A percentile compares a stretch with the other conserved stretches of the same genome.
These are phyloP conservation scores for Desmodesmus armatus DNA, from an alignment of 139 green algal species.

Conservation along the genomic window DNA sequence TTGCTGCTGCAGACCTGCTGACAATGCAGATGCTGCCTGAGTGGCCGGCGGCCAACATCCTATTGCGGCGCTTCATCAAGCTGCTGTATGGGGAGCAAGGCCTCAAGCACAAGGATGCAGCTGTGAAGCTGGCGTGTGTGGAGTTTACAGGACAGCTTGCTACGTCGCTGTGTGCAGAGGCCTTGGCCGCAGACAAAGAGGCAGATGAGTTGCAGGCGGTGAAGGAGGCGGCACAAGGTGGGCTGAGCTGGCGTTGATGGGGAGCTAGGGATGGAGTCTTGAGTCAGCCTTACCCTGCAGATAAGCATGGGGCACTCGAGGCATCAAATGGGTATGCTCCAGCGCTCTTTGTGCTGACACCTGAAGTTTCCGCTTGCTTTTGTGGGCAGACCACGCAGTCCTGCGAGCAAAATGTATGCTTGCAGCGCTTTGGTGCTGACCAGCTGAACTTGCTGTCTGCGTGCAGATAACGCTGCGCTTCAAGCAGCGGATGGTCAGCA, in stretches of 20 bases:
- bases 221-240: constrained; percentile 10
- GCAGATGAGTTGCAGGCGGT: constrained; percentile 30
- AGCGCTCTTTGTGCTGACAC: no score
- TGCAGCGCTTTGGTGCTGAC: no score
- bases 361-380: neutral
- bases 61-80: constrained; percentile 73
- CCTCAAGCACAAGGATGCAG: constrained; percentile 60
- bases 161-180: constrained; percentile 50
- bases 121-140: constrained; percentile 64
- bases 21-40: constrained; percentile 63
- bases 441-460: neutral
- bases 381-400: neutral
- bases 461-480: constrained; percentile 3
- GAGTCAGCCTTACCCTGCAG: no score
- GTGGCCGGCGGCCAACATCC: constrained; percentile 75
- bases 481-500: constrained; percentile 13
- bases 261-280: neutral
- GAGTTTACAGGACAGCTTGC: constrained; percentile 74
- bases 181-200: constrained; percentile 26
- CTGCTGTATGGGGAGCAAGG: constrained; percentile 52
- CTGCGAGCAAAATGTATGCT: neutral
- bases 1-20: constrained; percentile 68
- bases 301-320: no score
- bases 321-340: no score
- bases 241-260: neutral